Conservation (phyloP, 495 filamentous ascomycete genomes). For the Parachaetomium inaequale region DNA sequence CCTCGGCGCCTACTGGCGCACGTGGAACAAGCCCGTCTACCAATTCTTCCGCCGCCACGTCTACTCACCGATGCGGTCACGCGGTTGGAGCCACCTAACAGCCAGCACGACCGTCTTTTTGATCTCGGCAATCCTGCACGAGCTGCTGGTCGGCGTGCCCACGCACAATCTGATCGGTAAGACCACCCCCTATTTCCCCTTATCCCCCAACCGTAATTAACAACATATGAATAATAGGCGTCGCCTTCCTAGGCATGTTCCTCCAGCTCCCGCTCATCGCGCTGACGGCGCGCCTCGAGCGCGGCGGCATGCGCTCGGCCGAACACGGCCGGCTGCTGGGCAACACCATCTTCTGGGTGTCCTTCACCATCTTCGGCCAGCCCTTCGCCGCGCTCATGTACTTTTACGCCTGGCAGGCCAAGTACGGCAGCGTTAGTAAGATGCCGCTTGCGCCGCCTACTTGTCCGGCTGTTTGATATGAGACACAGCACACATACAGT, state of each 20-base stretch:
- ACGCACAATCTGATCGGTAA: conserved; percentile 91
- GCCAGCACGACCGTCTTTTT: conserved; percentile 80
- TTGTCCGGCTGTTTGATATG: conserved; percentile 2
- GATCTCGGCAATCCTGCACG: conserved; percentile 82
- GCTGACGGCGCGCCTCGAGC: conserved; percentile 70
- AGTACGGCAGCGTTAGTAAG: conserved; percentile 71
- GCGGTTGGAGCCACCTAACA: conserved; percentile 64
- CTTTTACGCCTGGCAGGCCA: conserved; percentile 98
- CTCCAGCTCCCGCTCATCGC: conserved; percentile 83
- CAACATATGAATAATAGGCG: conserved; percentile 46
- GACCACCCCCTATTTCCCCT: conserved; percentile 11
- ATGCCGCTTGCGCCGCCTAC: neutral
- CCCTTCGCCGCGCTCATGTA: conserved; percentile 85
- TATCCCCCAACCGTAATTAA: neutral
- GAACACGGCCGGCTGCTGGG: conserved; percentile 71
- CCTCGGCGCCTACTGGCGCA: conserved; percentile 85
- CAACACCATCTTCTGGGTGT: conserved; percentile 93
- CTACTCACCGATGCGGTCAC: conserved; percentile 75
- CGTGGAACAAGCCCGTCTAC: conserved; percentile 97
- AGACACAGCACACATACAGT: too few relatives aligned
- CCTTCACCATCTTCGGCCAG: conserved; percentile 90
- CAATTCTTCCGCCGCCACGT: conserved; percentile 93
- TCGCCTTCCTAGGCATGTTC: conserved; percentile 92
- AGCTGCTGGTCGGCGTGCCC: conserved; percentile 88
- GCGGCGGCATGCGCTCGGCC: conserved; percentile 75